Evolutionary conservation across 1,139 yeast species (phyloP), one percentile per base, ranked within the genome.

Genomic region (Yamadazyma mexicana): DNA sequence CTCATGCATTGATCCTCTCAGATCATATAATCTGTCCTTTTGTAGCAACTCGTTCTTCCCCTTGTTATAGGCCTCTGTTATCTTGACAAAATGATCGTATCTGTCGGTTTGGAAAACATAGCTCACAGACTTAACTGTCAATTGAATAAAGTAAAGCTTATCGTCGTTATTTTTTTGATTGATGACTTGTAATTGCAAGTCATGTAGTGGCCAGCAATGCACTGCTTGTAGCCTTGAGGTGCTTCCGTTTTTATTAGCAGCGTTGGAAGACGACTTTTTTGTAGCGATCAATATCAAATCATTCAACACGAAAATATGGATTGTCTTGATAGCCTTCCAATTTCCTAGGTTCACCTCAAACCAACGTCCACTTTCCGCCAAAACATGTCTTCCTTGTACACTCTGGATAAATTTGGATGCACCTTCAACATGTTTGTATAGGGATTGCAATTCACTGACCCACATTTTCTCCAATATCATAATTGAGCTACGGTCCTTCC

Each of bases 371-470:
- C 89, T 82, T 52, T 88, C 94, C 8, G 83, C 77, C 22, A 88
- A 66, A 2, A 91, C 79, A 57, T 89, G 96, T 39, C 97, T 74
- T 2, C 94, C 95, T 0, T 94, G 87, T 5, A 77, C 62, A 1
- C 88, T 79, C 18, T 89, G 87, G 35, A 91, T 69, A 48, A 77
- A 80, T 55, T 87, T 87, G 47, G 88, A 91, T 1, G 96, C 91
- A 5, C 96, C 95, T 49, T 91, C 97, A 9, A 91, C 95, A 46
- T 85, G 87, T 50, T 82, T 81, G 61, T 84, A 89, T 34, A 91
- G 64, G 6, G 81, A 76, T 40, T 77, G 79, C 54, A 91, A 69
- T 53, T 87, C 91, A 38, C 70, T 75, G 20, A 83, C 86, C 96
- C 95, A 87, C 73, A 85, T 76, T 54, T 79, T 82, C 56, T 86